phyloP scores from a whole-genome alignment of 768 basidiomycete species.

The Rhodotorula kratochvilovae region DNA sequence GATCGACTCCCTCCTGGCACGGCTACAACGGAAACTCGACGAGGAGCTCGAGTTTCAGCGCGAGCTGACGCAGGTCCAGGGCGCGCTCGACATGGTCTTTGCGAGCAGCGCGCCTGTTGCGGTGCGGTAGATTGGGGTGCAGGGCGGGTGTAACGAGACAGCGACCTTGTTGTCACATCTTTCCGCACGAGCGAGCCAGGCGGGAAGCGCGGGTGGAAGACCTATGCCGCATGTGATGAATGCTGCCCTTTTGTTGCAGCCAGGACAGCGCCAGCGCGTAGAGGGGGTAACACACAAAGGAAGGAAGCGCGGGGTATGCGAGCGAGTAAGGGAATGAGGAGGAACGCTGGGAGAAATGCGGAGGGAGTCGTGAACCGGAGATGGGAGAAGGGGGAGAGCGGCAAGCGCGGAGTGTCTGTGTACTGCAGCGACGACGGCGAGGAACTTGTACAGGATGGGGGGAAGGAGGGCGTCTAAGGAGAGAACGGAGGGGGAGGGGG shows the following conservation, averaged over 20 bases:
- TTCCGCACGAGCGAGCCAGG: too few relatives aligned
- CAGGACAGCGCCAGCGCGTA: too few relatives aligned
- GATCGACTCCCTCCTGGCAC: conserved; percentile 78
- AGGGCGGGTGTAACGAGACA: neutral
- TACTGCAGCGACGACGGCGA: too few relatives aligned
- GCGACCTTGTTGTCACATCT: neutral
- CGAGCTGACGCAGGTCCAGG: conserved; percentile 73
- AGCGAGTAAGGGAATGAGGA: neutral
- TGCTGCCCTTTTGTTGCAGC: too few relatives aligned
- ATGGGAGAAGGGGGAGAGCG: too few relatives aligned
- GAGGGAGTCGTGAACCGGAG: neutral
- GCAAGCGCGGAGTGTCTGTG: neutral
- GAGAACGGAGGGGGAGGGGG: neutral
- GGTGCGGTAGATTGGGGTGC: neutral
- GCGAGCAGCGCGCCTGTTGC: neutral
- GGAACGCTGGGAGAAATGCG: too few relatives aligned
- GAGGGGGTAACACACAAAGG: neutral
- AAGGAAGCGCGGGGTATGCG: neutral
- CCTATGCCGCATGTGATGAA: too few relatives aligned
- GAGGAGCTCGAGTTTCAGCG: conserved; percentile 82
- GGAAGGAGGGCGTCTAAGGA: neutral
- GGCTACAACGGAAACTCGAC: conserved; percentile 74
- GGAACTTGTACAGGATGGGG: neutral
- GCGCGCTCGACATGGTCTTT: conserved; percentile 81
- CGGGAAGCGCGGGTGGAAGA: too few relatives aligned